Evolutionary conservation across 2,329 filamentous ascomycete genomes (phyloP).

Genomic region (Ampelomyces quisqualis): DNA sequence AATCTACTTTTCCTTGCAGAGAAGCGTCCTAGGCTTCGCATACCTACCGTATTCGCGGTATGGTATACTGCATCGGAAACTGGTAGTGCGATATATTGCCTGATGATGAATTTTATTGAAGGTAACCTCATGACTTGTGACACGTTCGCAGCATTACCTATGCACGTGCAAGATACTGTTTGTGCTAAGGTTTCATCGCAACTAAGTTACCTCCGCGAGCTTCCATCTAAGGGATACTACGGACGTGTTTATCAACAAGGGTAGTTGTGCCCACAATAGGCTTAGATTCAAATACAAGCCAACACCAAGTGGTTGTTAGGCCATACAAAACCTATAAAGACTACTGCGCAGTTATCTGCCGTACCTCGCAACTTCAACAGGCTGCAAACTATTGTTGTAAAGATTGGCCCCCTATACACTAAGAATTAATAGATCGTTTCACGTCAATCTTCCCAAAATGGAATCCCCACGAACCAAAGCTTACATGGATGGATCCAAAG

Average conservation of each 20-base stretch:
- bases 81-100: background rate
- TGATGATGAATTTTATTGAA: background rate
- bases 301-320: background rate
- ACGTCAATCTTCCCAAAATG: background rate
- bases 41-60: background rate
- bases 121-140: background rate
- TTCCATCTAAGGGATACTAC: constrained; percentile 1
- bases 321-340: background rate
- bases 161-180: background rate
- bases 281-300: background rate
- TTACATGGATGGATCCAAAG: background rate
- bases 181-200: background rate
- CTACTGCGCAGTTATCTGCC: background rate
- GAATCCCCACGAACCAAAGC: background rate
- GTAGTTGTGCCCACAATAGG: background rate
- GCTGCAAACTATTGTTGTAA: background rate
- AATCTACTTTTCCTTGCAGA: background rate
- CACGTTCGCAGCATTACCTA: background rate
- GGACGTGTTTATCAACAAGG: background rate
- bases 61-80: background rate
- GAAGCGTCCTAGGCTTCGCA: background rate
- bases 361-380: background rate
- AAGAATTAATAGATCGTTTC: background rate
- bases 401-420: background rate
- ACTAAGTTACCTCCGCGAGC: background rate